phyloP scores from a whole-genome alignment of 2,329 filamentous ascomycete genomes.

The Xylariomycetidae sp. region DNA sequence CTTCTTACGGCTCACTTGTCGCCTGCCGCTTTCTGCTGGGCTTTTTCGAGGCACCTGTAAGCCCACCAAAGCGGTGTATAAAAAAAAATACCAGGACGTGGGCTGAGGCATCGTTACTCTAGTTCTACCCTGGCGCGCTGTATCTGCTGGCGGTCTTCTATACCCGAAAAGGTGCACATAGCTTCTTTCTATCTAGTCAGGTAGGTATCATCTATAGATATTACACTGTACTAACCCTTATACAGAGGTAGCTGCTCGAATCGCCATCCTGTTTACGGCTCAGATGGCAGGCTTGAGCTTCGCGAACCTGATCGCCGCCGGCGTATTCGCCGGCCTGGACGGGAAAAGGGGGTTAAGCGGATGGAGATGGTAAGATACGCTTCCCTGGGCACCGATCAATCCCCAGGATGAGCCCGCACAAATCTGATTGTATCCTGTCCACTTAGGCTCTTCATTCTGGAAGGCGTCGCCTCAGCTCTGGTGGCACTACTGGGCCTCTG shows the following conservation, averaged over 20 bases:
- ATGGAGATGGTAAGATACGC: constrained; percentile 22
- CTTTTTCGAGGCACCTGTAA: constrained; percentile 33
- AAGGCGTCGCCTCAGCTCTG: constrained; percentile 22
- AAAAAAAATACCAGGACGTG: not conserved
- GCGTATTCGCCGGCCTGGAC: constrained; percentile 17
- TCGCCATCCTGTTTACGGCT: constrained; percentile 4
- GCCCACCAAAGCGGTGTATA: too few relatives aligned
- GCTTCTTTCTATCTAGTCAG: too few relatives aligned
- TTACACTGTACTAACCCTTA: not conserved
- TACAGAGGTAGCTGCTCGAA: constrained; percentile 22
- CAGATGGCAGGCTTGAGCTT: constrained; percentile 6
- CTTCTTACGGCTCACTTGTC: constrained; percentile 29
- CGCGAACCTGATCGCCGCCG: constrained; percentile 7
- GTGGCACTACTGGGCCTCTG: constrained; percentile 27
- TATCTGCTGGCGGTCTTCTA: constrained; percentile 45
- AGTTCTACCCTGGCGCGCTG: constrained; percentile 37
- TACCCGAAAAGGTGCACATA: constrained; percentile 40
- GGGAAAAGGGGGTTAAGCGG: constrained; percentile 21
- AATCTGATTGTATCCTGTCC: too few relatives aligned
- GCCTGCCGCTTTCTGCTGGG: constrained; percentile 34
- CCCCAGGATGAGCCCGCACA: too few relatives aligned
- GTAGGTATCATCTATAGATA: not conserved
- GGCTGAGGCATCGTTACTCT: not conserved
- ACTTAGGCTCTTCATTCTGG: constrained; percentile 24
- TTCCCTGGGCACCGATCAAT: not conserved